Conservation (phyloP, 768 basidiomycete species). For the Lactifluus hygrophoroides region DNA sequence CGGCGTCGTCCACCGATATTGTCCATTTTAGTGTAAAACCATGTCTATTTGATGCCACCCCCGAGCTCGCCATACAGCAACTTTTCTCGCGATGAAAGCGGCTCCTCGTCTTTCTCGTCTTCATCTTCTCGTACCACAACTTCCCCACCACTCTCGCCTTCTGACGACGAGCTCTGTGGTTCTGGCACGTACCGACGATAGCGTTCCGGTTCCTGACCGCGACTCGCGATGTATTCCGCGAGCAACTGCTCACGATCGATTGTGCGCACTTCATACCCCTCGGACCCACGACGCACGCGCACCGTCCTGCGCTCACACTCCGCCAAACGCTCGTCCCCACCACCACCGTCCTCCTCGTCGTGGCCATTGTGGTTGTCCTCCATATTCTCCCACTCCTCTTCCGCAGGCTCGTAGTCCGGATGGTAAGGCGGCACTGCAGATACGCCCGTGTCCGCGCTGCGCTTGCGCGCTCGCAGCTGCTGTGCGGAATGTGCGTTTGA, state of each 20-base stretch:
- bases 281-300: constrained; percentile 60
- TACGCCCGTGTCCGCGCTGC: constrained; percentile 16
- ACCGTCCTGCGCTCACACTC: constrained; percentile 17
- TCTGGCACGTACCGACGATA: constrained; percentile 66
- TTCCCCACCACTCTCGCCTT: background rate
- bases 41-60: no score
- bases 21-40: no score
- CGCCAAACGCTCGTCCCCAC: constrained; percentile 18
- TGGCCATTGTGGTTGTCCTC: constrained; percentile 23
- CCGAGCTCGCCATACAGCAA: no score
- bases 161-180: constrained; percentile 33
- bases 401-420: constrained; percentile 48
- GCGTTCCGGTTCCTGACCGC: constrained; percentile 48
- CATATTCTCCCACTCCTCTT: constrained; percentile 10
- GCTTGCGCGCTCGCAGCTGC: constrained; percentile 24
- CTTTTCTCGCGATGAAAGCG: no score
- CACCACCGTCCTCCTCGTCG: constrained; percentile 25
- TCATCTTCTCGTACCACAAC: background rate
- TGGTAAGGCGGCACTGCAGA: constrained; percentile 67
- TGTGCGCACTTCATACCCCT: constrained; percentile 69
- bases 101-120: constrained; percentile 36
- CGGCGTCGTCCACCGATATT: no score
- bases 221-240: constrained; percentile 42
- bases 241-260: constrained; percentile 59
- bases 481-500: constrained; percentile 31